Evolutionary conservation across 495 filamentous ascomycete genomes (phyloP), one percentile per base, ranked within the genome.

Genomic region (Penicillium samsonianum): DNA sequence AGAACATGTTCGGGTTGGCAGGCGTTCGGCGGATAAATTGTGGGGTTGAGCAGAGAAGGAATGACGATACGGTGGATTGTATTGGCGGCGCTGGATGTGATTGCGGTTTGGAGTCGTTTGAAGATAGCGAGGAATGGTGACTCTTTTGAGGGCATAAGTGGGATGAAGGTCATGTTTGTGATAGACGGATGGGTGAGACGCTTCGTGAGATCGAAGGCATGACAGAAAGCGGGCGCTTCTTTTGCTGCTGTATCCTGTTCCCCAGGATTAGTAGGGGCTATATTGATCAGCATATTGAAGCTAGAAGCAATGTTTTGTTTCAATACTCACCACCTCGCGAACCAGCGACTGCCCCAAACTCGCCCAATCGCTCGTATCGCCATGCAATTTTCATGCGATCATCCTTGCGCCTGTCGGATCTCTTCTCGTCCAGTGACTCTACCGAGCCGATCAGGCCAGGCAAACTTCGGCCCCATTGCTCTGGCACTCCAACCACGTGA

Each of bases 331-430:
- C 59, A 62, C 55, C 86, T 81, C 81, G 81, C 61, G 80, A 76
- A 44, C 78, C 78, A 40, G 79, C 78, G 52, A 77, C 74, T 26
- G 74, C 68, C 25, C 84, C 75, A 74, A 84, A 80, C 53, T 88
- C 85, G 22, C 91, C 88, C 59, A 97, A 69, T 19, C 86, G 83
- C 69, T 97, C 92, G 74, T 98, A 98, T 71, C 94, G 78, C 94
- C 94, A 98, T 10, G 94, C 94, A 71, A 98, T 98, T 76, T 96
- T 97, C 94, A 98, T 98, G 70, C 84, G 88, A 54, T 95, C 90
- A 30, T 82, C 53, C 59, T 69, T 71, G 44, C 72, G 67, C 51
- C 57, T 80, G 62, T 67, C 66, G 9, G 68, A 61, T 48, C 74
- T 63, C 41, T 70, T 74, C 62, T 79, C 61, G 58, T 75, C 79